A percentile compares a stretch with the other conserved stretches of the same genome.
phyloP scores from a whole-genome alignment of 768 basidiomycete genomes.

The Neoboletus subvelutipes region DNA sequence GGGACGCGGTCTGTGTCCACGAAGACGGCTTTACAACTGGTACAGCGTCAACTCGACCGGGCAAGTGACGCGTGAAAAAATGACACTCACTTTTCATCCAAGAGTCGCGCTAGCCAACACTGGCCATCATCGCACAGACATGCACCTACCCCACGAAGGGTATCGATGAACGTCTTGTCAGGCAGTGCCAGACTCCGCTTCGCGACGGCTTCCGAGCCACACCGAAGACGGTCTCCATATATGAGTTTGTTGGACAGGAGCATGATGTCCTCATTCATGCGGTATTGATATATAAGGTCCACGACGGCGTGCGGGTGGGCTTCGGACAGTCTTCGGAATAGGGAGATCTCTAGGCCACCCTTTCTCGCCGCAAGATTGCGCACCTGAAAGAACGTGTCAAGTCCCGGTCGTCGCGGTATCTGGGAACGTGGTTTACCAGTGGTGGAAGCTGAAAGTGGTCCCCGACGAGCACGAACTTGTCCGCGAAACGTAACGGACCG shows the following conservation, averaged over 20 bases:
- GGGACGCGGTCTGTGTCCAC: slow-evolving; percentile 89
- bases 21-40: slow-evolving; percentile 84
- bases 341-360: slow-evolving; percentile 84
- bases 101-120: slow-evolving; percentile 73
- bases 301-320: slow-evolving; percentile 84
- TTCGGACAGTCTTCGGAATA: slow-evolving; percentile 87
- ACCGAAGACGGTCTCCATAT: slow-evolving; percentile 72
- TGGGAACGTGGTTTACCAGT: slow-evolving; percentile 51
- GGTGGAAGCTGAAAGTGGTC: slow-evolving; percentile 98
- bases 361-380: slow-evolving; percentile 75
- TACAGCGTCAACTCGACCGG: neutral
- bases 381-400: slow-evolving; percentile 50
- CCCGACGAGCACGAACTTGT: slow-evolving; percentile 91
- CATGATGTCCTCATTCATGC: slow-evolving; percentile 99
- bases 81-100: slow-evolving; percentile 59
- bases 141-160: slow-evolving; percentile 39
- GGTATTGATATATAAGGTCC: slow-evolving; percentile 85
- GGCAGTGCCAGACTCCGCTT: slow-evolving; percentile 56
- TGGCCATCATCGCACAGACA: slow-evolving; percentile 33
- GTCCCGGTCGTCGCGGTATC: neutral
- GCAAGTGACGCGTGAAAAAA: neutral
- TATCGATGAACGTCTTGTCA: slow-evolving; percentile 40
- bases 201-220: slow-evolving; percentile 76
- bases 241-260: slow-evolving; percentile 82
- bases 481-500: slow-evolving; percentile 87